A percentile compares a stretch with the other conserved stretches of the same genome.
These are phyloP conservation scores for Yamagishiella unicocca DNA, from an alignment of 139 green algal genomes.

Conservation along the genomic window DNA sequence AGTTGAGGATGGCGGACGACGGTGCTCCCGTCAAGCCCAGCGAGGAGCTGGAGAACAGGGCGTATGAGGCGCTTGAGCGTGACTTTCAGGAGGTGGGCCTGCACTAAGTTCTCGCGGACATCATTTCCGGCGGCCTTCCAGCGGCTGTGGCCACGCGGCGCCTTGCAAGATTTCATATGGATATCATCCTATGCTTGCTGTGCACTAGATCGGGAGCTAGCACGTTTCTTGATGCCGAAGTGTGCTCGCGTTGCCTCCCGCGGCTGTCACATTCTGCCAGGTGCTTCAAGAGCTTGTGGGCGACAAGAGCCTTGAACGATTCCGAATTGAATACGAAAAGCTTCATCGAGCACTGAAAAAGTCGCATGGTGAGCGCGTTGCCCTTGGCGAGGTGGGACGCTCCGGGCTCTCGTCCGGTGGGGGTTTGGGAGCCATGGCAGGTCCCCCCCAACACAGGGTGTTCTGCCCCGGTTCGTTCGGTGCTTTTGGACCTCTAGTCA, in stretches of 20 bases:
- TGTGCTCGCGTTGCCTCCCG: too few species aligned
- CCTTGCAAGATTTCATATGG: not conserved
- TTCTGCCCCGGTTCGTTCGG: too few species aligned
- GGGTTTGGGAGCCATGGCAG: too few species aligned
- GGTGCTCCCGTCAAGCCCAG: not conserved
- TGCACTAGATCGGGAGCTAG: not conserved
- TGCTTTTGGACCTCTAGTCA: too few species aligned
- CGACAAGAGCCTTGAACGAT: conserved; percentile 84
- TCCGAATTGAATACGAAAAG: conserved; percentile 93
- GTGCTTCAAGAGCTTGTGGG: conserved; percentile 85
- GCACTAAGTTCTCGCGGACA: conserved; percentile 38
- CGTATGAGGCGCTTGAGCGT: conserved; percentile 70
- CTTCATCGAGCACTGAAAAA: conserved; percentile 88
- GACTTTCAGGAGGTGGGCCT: conserved; percentile 75
- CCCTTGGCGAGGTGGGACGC: too few species aligned
- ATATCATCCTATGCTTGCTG: not conserved
- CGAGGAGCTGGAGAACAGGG: conserved; percentile 49
- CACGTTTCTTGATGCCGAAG: not conserved
- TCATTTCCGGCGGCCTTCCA: not conserved
- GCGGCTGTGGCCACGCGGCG: not conserved
- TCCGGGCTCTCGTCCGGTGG: too few species aligned
- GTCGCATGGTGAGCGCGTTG: conserved; percentile 82
- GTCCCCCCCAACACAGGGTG: too few species aligned
- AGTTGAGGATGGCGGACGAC: conserved; percentile 41
- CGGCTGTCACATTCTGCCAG: conserved; percentile 54